A percentile compares a stretch with the other conserved stretches of the same genome.
phyloP scores from a whole-genome alignment of 192 early-diverging fungal species.

The Glomus cerebriforme region DNA sequence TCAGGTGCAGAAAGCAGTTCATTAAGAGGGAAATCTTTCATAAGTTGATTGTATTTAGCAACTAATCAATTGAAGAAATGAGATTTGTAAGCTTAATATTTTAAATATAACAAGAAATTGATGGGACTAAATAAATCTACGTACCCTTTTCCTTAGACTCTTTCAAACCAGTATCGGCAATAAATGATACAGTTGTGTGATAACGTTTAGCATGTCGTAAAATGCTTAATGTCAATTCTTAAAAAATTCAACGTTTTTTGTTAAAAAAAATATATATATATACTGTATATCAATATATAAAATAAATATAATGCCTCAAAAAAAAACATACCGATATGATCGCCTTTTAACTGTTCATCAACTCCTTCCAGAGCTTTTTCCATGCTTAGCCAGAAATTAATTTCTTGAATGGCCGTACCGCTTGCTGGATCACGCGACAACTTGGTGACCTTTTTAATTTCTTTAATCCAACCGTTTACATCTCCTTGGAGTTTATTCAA shows the following conservation, averaged over 20 bases:
- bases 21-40: conserved; percentile 98
- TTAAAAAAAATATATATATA: no score
- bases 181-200: conserved; percentile 96
- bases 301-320: not conserved
- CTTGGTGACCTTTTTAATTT: conserved; percentile 98
- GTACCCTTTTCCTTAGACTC: conserved; percentile 83
- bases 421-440: conserved; percentile 78
- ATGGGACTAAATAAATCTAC: not conserved
- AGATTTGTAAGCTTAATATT: not conserved
- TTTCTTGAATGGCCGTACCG: conserved; percentile 95
- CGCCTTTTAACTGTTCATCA: conserved; percentile 92
- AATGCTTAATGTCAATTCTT: conserved; percentile 88
- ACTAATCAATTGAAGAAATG: conserved; percentile 48
- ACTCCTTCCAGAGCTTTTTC: conserved; percentile 91
- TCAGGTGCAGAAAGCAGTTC: conserved; percentile 96
- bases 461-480: conserved; percentile 99
- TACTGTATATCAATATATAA: no score
- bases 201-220: conserved; percentile 97
- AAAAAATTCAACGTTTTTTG: no score
- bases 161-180: conserved; percentile 96
- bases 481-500: conserved; percentile 93
- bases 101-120: not conserved
- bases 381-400: conserved; percentile 99
- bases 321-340: conserved; percentile 61
- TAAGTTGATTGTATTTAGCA: conserved; percentile 92